These are phyloP conservation scores for Penicillium sp. DNA, from an alignment of 2,329 filamentous ascomycete species.

Conservation along the genomic window DNA sequence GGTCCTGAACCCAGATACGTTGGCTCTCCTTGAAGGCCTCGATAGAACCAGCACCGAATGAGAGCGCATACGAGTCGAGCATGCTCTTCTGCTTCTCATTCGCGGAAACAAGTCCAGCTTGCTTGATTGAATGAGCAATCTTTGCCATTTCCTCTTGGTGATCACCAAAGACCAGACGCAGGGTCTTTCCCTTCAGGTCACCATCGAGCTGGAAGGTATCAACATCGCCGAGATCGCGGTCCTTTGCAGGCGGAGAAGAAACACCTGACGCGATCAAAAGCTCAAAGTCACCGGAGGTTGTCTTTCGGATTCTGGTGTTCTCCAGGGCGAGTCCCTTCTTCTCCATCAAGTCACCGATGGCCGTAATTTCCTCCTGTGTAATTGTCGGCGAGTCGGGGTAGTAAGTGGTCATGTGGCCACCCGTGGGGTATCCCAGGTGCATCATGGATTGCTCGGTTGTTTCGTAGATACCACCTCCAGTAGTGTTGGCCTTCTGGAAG, in stretches of 20 bases:
- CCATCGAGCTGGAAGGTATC: constrained; percentile 64
- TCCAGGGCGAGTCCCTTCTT: constrained; percentile 70
- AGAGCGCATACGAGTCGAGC: constrained; percentile 72
- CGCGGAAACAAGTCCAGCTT: constrained; percentile 67
- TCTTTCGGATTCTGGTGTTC: constrained; percentile 75
- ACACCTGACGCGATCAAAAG: constrained; percentile 72
- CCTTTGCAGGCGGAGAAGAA: constrained; percentile 59
- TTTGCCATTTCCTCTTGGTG: constrained; percentile 70
- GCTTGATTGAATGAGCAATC: constrained; percentile 65
- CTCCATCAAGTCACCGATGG: constrained; percentile 72
- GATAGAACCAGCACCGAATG: constrained; percentile 73
- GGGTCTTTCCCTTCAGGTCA: constrained; percentile 63
- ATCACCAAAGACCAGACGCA: constrained; percentile 75
- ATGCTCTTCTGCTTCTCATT: constrained; percentile 75
- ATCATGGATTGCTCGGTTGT: constrained; percentile 64
- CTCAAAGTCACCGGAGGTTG: constrained; percentile 64
- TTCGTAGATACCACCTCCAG: constrained; percentile 69
- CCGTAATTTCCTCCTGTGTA: constrained; percentile 72
- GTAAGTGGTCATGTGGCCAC: constrained; percentile 78
- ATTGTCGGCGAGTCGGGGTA: constrained; percentile 76
- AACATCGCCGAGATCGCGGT: constrained; percentile 69
- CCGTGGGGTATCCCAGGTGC: constrained; percentile 73
- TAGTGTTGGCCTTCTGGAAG: constrained; percentile 63
- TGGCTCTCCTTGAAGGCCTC: constrained; percentile 79
- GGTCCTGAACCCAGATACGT: constrained; percentile 79